Conservation (phyloP, 306 rosid genomes). For the Prunus davidiana region DNA sequence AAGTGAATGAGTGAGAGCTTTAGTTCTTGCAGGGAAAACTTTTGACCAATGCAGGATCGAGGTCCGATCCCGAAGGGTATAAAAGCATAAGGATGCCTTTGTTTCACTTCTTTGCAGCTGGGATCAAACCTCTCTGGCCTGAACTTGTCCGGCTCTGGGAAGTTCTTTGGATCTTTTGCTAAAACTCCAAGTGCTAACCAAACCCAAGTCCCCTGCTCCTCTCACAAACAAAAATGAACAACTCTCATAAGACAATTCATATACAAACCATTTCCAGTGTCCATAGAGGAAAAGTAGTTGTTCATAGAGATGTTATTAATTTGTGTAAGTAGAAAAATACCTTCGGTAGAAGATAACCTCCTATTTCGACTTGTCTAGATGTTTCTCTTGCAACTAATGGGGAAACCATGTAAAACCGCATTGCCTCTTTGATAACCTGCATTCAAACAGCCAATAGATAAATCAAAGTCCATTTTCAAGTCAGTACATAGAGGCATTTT, state of each 20-base stretch:
- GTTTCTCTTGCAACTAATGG: conserved; percentile 96
- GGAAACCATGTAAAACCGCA: conserved; percentile 75
- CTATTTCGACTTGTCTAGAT: conserved; percentile 70
- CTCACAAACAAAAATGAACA: not conserved
- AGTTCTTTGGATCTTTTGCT: conserved; percentile 80
- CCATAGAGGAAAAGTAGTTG: not conserved
- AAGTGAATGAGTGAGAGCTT: conserved; percentile 81
- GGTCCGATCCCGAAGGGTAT: conserved; percentile 96
- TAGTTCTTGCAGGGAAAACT: conserved; percentile 70
- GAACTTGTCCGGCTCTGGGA: conserved; percentile 90
- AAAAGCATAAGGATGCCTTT: conserved; percentile 81
- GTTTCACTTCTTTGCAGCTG: conserved; percentile 61
- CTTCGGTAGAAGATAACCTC: conserved; percentile 95
- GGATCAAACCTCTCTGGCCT: conserved; percentile 90
- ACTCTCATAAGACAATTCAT: not conserved
- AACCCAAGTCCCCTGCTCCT: conserved; percentile 88
- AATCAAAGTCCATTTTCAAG: not conserved
- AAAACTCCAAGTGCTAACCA: conserved; percentile 90
- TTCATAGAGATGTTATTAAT: not conserved
- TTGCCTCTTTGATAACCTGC: conserved; percentile 90
- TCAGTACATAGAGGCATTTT: not conserved
- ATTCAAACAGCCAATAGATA: not conserved
- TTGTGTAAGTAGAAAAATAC: conserved; percentile 27
- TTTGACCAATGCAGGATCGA: conserved; percentile 83
- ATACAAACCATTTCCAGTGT: not conserved